Base-by-base conservation (phyloP, 2,329 filamentous ascomycete genomes). In the Periconia sp. region DNA sequence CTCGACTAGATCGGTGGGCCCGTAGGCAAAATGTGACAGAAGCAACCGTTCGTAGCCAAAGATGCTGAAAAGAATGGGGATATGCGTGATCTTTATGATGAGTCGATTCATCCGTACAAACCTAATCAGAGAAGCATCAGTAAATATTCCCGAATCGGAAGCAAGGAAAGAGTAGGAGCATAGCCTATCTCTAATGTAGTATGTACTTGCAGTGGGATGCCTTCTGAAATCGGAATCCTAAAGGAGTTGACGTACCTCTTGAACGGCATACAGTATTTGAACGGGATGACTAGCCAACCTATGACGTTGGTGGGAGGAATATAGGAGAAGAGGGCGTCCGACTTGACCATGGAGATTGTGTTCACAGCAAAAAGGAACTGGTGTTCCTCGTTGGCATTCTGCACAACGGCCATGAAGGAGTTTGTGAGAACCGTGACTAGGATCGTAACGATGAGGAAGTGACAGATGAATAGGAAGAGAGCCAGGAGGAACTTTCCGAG, bases 341-440 rank as follows among this genome's bases (percentile, higher is more conserved):
- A 96, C 70, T 96, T 97, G 54, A 96, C 92, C 89, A 96, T 95
- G 4, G 90, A 95, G 36, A 96, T 95, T 4, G 92, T 95, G 65
- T 96, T 97, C 68, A 97, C 91, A 0, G 92, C 92, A 63, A 97
- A 96, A 2, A 96, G 73, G 65, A 96, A 96, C 53, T 86, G 83
- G 57, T 96, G 92, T 70, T 96, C 92, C 66, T 96, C 88, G 40
- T 90, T 89, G 6, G 92, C 91, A 63, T 96, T 96, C 37, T 90
- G 90, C 2, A 94, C 89, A 64, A 96, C 92, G 2, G 87, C 85
- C 87, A 95, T 95, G 74, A 96, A 97, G 0, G 89, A 95, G 65
- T 96, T 96, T 4, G 92, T 95, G 49, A 97, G 71, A n/a, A 97
- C 92, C 0, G 92, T 95, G 57, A 97, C 92, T 23, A 97, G 76